These are phyloP conservation scores for Aspergillus conjunctus DNA, from an alignment of 495 filamentous ascomycete genomes.

Conservation along the genomic window DNA sequence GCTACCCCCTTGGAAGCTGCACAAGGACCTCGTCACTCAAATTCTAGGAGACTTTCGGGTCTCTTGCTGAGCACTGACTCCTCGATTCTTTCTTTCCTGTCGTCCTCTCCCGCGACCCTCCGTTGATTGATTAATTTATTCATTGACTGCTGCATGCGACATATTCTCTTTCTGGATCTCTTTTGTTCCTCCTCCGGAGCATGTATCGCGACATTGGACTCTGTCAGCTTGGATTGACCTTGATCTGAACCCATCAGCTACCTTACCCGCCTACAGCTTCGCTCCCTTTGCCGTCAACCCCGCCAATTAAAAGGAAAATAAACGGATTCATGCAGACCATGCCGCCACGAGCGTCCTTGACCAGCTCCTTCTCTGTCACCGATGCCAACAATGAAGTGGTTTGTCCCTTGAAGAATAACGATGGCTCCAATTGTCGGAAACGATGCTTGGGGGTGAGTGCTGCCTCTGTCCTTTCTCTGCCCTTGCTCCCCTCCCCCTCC, in stretches of 20 bases:
- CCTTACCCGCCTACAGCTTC: not conserved
- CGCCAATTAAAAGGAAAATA: constrained; percentile 18
- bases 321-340: constrained; percentile 59
- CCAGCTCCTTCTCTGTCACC: constrained; percentile 87
- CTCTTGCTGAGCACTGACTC: constrained; percentile 10
- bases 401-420: constrained; percentile 92
- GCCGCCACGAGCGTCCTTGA: constrained; percentile 86
- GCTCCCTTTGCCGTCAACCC: constrained; percentile 20
- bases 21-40: constrained; percentile 13
- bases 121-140: constrained; percentile 10
- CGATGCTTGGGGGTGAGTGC: constrained; percentile 92
- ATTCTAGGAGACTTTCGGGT: constrained; percentile 6
- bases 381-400: constrained; percentile 95
- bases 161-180: not conserved
- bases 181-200: constrained; percentile 8
- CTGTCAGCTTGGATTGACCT: constrained; percentile 20
- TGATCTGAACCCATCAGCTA: constrained; percentile 11
- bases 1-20: constrained; percentile 19
- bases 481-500: constrained; percentile 3
- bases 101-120: constrained; percentile 10
- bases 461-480: constrained; percentile 16
- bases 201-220: constrained; percentile 21
- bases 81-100: not conserved
- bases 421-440: constrained; percentile 97
- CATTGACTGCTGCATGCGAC: constrained; percentile 16